Evolutionary conservation across 257 asterid species (phyloP), one percentile per base, ranked within the genome.

Genomic region (Fraxinus americana): DNA sequence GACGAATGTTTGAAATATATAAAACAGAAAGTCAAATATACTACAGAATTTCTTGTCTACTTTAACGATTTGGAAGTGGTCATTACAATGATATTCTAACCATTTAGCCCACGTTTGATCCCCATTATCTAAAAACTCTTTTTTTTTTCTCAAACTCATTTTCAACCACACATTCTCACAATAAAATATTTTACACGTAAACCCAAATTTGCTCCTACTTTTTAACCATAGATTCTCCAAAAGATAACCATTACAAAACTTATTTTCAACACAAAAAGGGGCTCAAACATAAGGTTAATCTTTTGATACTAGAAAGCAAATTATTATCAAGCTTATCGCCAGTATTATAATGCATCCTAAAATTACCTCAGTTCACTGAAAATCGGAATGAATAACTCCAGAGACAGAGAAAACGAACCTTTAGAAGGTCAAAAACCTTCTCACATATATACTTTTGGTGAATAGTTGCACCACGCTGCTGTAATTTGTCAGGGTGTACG

Each of bases 401-500:
- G 78, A 76, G 63, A 72, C 3, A 48, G 1, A 67, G 59, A 67
- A 59, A 72, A 69, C 45, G 23, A 79, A 95, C 99, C 97, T 95
- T 92, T 79, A 95, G 85, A 83, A 95, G 94, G 85, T 95, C 99
- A 85, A 95, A 95, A 85, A 93, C 97, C 90, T 95, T 95, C 88
- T 95, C 99, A 67, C 97, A 88, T 77, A 87, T 85, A 85, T 90
- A 95, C 86, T 95, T 95, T 78, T 93, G 98, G 72, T 93, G 99
- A 83, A 92, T 77, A 48, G 94, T 88, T 39, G 99, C 99, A 68
- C 98, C 98, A 48, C 97, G 93, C 45, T 95, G 99, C 73, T 95
- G 99, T 87, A 95, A 86, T 89, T 95, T 95, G 85, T 95, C 98
- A 2, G 99, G 99, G 81, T 93, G 98, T 75, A 93, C 98, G 76